These are phyloP conservation scores for Lichtheimia ornata DNA, from an alignment of 371 early-diverging fungal species.

Conservation along the genomic window DNA sequence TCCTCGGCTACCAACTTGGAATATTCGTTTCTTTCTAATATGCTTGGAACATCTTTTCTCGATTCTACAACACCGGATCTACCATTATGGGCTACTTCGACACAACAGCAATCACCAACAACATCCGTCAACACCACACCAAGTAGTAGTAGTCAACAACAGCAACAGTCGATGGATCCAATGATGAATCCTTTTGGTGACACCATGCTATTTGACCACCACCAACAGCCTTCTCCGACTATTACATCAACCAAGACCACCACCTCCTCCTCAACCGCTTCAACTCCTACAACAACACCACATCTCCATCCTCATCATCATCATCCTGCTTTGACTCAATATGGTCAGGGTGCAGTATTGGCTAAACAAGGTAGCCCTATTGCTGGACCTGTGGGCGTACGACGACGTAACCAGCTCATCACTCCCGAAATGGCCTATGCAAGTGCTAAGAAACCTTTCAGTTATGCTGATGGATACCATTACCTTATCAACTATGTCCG, in stretches of 20 bases:
- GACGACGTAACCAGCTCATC: not conserved
- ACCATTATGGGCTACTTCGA: too few species aligned
- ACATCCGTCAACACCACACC: not conserved
- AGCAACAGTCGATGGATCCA: not conserved
- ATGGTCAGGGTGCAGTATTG: too few species aligned
- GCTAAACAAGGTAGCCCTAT: too few species aligned
- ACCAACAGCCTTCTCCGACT: not conserved
- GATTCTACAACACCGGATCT: slow-evolving; percentile 1
- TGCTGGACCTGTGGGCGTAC: not conserved
- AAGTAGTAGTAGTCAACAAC: not conserved
- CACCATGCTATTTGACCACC: not conserved
- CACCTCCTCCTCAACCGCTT: not conserved
- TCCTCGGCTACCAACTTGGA: slow-evolving; percentile 88
- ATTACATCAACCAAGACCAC: not conserved
- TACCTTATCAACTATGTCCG: slow-evolving; percentile 75
- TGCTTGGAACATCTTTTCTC: slow-evolving; percentile 58
- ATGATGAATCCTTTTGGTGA: not conserved
- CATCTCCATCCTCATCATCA: not conserved
- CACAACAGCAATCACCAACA: not conserved
- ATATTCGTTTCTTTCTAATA: slow-evolving; percentile 81
- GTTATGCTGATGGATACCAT: slow-evolving; percentile 89
- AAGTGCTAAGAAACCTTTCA: slow-evolving; percentile 64
- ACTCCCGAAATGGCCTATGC: slow-evolving; percentile 25
- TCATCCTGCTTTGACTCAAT: too few species aligned
- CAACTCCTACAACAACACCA: not conserved